Evolutionary conservation across 305 asterid genomes (phyloP), one percentile per base, ranked within the genome.

Genomic region (Stenogyne calaminthoides): DNA sequence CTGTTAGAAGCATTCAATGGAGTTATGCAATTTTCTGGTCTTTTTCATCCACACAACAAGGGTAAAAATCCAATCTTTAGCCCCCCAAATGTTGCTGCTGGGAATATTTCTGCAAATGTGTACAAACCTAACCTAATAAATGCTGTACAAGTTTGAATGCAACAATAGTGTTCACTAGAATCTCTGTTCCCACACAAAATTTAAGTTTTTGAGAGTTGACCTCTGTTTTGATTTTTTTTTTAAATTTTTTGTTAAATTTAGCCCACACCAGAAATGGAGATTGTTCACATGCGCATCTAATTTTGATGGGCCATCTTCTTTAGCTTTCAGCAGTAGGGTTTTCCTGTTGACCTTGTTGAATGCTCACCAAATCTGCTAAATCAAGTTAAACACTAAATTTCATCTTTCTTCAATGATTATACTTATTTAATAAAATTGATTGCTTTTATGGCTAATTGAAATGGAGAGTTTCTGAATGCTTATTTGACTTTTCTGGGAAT

Each of bases 21-120:
- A 88, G 95, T 82, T 94, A 94, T 85, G 97, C 89, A 19, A 87
- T 94, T 34, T 92, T 90, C 85, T 94, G 99, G 99, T 87, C 99
- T 49, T 34, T 64, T 81, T 85, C 98, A 40, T 69, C 91, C 60
- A 72, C 44, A 66, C 83, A 88, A 66, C 85, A 86, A 6, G 96
- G 97, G 99, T 94, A 91, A 73, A 74, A 14, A 2, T 79, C 58
- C 69, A 47, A 29, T 66, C 76, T 81, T 73, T 66, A 1, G 20
- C 15, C 5, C 19, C 32, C 55, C 52, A 2, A 32, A 18, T 55
- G 76, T 39, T 27, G 29, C 25, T 18, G 46, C 52, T 25, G 73
- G 9, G 54, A 39, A 42, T 3, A 15, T 39, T 67, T 36, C 47
- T 72, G 75, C 74, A 63, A 36, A 37, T 74, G 77, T 62, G 49